Percentiles rank a stretch among this genome's conserved stretches.
phyloP scores from a whole-genome alignment of 208 protist species.

The Leishmania amazonensis region DNA sequence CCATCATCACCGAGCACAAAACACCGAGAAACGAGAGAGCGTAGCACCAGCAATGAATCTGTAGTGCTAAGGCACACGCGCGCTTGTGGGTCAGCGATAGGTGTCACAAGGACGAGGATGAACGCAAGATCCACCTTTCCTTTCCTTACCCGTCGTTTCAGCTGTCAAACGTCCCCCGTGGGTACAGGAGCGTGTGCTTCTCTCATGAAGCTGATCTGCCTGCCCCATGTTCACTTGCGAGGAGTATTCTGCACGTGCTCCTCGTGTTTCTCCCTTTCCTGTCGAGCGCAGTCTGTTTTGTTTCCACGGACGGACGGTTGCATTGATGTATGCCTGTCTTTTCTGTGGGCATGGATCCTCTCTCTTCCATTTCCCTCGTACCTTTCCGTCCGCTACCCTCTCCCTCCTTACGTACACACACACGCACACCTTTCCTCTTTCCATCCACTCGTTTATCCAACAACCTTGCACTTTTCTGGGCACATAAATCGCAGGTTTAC shows the following conservation, averaged over 20 bases:
- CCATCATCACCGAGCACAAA: neutral
- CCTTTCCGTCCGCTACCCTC: constrained; percentile 19
- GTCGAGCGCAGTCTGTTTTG: neutral
- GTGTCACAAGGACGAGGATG: neutral
- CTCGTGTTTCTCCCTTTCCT: neutral
- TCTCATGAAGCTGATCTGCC: neutral
- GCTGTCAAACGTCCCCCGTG: neutral
- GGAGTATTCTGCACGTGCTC: neutral
- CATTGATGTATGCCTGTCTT: neutral
- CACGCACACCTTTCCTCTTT: neutral
- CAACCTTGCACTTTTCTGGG: neutral
- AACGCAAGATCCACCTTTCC: neutral
- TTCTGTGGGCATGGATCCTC: constrained; percentile 17
- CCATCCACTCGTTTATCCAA: neutral
- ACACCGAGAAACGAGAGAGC: neutral
- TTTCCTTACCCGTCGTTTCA: neutral
- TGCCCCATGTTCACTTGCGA: neutral
- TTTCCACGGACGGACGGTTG: neutral
- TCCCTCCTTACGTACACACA: neutral
- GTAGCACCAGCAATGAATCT: neutral
- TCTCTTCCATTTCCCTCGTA: constrained; percentile 7
- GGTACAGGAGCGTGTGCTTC: neutral
- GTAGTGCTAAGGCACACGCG: neutral
- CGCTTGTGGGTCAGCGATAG: neutral
- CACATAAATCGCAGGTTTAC: neutral